A percentile compares a stretch with the other conserved stretches of the same genome.
These are phyloP conservation scores for Alternaria arbusti DNA, from an alignment of 2,329 filamentous ascomycete species.

Conservation along the genomic window DNA sequence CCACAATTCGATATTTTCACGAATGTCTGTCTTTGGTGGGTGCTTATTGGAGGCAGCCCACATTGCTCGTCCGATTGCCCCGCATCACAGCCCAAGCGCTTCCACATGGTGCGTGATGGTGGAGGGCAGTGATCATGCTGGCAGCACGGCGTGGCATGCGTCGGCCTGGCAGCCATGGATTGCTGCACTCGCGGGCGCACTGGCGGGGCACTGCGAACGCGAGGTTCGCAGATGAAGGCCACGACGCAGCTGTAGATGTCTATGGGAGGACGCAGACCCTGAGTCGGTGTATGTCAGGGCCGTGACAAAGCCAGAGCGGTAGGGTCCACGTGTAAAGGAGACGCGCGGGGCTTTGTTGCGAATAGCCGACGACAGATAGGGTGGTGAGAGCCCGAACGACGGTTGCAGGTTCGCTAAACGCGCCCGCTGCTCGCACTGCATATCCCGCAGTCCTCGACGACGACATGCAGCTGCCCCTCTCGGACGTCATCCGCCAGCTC, in stretches of 20 bases:
- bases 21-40: not conserved
- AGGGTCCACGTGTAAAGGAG: constrained; percentile 26
- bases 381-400: constrained; percentile 3
- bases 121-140: constrained; percentile 5
- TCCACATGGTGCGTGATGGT: constrained; percentile 1
- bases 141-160: constrained; percentile 31
- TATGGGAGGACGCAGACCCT: not conserved
- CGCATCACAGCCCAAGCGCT: constrained; percentile 16
- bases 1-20: constrained; percentile 16
- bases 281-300: not conserved
- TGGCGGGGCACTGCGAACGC: constrained; percentile 23
- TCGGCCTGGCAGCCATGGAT: constrained; percentile 11
- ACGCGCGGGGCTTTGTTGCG: constrained; percentile 15
- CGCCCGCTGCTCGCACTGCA: constrained; percentile 20
- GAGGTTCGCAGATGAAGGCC: constrained; percentile 26
- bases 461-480: constrained; percentile 16
- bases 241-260: not conserved
- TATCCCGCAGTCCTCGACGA: constrained; percentile 22
- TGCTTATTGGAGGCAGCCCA: constrained; percentile 14
- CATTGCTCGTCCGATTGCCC: constrained; percentile 11
- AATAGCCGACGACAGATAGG: constrained; percentile 11
- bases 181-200: constrained; percentile 24
- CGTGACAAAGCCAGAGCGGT: not conserved
- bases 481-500: constrained; percentile 27
- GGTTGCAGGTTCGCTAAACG: constrained; percentile 26